Evolutionary conservation across 1,284 basidiomycete species (phyloP).

Genomic region (Ganoderma sinense): DNA sequence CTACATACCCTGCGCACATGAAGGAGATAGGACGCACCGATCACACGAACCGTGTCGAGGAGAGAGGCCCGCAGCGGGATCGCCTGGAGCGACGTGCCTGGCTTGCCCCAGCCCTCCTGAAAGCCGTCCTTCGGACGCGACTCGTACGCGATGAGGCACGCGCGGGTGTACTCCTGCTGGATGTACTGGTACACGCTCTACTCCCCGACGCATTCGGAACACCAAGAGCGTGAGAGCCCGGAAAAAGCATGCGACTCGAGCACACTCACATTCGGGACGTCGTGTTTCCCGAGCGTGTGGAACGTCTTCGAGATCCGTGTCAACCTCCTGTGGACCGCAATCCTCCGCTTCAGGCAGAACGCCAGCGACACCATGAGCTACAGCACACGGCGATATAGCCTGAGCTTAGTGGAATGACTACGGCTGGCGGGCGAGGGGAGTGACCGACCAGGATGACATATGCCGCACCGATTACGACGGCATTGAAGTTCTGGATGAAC

Average conservation of each 20-base stretch:
- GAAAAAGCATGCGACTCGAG: neutral
- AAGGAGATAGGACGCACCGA: conserved; percentile 54
- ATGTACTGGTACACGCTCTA: conserved; percentile 80
- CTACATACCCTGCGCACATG: neutral
- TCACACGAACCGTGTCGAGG: conserved; percentile 68
- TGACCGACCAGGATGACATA: conserved; percentile 70
- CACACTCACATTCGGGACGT: conserved; percentile 74
- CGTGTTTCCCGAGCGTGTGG: conserved; percentile 63
- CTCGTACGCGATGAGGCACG: conserved; percentile 80
- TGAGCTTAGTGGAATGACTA: neutral
- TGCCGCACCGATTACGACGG: conserved; percentile 67
- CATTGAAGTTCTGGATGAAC: conserved; percentile 69
- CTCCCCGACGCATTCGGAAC: neutral
- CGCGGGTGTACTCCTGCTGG: conserved; percentile 79
- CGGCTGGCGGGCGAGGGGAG: neutral
- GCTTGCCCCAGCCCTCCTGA: conserved; percentile 86
- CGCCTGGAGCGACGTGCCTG: conserved; percentile 66
- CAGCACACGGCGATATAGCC: neutral
- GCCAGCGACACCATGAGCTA: conserved; percentile 63
- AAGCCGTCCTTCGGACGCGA: conserved; percentile 74
- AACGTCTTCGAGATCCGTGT: conserved; percentile 79
- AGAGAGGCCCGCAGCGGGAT: conserved; percentile 69
- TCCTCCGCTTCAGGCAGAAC: conserved; percentile 70
- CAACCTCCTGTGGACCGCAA: conserved; percentile 67
- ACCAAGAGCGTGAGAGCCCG: neutral